Evolutionary conservation across 495 filamentous ascomycete species (phyloP).

Genomic region (Achaetomiella virescens): DNA sequence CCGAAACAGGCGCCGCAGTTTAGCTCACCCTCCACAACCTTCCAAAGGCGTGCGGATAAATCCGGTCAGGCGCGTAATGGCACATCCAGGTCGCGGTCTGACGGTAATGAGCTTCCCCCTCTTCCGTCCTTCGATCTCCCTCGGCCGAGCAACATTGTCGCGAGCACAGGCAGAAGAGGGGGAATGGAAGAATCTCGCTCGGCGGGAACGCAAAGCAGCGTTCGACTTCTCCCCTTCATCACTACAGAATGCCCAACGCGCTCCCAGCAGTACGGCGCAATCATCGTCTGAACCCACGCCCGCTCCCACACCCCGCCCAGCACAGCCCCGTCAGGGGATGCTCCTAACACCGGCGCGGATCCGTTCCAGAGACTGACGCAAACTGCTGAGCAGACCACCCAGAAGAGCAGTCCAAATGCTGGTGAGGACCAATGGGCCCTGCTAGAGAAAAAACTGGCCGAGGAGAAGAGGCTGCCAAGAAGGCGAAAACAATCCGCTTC

Average conservation of each 20-base stretch:
- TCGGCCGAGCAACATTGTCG: not conserved
- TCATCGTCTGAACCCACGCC: not conserved
- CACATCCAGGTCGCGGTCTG: no score
- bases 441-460: not conserved
- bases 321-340: not conserved
- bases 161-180: not conserved
- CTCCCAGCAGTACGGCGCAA: not conserved
- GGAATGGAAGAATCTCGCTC: conserved; percentile 9
- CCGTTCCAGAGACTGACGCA: not conserved
- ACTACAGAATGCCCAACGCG: not conserved
- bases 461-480: not conserved
- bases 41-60: no score
- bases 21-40: no score
- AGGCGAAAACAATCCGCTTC: not conserved
- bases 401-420: not conserved
- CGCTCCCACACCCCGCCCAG: not conserved
- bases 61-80: no score
- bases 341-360: not conserved
- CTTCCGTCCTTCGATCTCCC: not conserved
- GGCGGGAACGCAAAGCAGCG: not conserved
- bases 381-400: not conserved
- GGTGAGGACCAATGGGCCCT: not conserved
- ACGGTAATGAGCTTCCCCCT: not conserved
- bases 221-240: not conserved
- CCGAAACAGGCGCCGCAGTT: not conserved